Evolutionary conservation across 768 basidiomycete species (phyloP).

Genomic region (Lentinula aciculospora): DNA sequence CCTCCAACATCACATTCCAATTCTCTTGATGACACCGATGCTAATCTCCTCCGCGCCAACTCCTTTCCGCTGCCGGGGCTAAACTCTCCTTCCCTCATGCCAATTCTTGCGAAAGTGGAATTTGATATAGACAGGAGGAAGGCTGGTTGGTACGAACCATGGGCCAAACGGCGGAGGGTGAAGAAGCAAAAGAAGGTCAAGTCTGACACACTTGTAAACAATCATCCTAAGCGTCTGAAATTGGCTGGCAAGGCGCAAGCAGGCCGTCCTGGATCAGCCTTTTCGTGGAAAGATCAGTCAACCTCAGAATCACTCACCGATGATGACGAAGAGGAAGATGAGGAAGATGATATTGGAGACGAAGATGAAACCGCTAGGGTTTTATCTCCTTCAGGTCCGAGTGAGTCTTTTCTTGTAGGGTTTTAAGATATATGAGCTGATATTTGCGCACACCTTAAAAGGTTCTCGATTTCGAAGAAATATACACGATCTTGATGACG

Average conservation of each 20-base stretch:
- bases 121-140: slow-evolving; percentile 84
- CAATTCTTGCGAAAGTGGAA: slow-evolving; percentile 90
- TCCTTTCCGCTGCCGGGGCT: slow-evolving; percentile 66
- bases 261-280: slow-evolving; percentile 26
- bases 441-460: slow-evolving; percentile 52
- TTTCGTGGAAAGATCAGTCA: slow-evolving; percentile 10
- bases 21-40: slow-evolving; percentile 17
- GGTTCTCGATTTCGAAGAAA: slow-evolving; percentile 40
- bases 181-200: slow-evolving; percentile 21
- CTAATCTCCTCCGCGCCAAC: slow-evolving; percentile 30
- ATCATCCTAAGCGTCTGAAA: slow-evolving; percentile 41
- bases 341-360: slow-evolving; percentile 25
- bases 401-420: slow-evolving; percentile 25
- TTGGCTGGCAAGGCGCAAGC: slow-evolving; percentile 47
- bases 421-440: slow-evolving; percentile 38
- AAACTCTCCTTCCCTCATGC: slow-evolving; percentile 57
- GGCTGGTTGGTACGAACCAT: slow-evolving; percentile 85
- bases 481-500: slow-evolving; percentile 24
- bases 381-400: slow-evolving; percentile 21
- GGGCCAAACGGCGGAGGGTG: slow-evolving; percentile 48
- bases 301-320: slow-evolving; percentile 12
- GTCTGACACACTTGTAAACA: slow-evolving; percentile 10
- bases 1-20: slow-evolving; percentile 11
- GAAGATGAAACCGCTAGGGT: slow-evolving; percentile 36
- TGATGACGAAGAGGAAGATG: slow-evolving; percentile 25